Evolutionary conservation across 306 rosid genomes (phyloP).

Genomic region (Quillaja saponaria): DNA sequence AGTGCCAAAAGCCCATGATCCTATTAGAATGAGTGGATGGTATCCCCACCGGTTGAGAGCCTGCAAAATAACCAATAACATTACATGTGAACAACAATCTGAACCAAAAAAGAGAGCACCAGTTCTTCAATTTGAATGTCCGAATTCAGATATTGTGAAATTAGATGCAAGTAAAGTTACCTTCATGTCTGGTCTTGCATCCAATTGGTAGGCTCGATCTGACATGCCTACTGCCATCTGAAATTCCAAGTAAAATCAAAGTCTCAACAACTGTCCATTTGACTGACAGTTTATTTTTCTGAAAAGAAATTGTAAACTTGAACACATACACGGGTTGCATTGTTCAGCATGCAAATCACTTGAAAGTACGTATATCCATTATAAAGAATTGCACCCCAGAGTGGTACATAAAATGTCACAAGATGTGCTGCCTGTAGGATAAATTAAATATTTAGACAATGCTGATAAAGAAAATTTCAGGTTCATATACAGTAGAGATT

Average conservation of each 20-base stretch:
- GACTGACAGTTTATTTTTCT: slow-evolving; percentile 11
- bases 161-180: slow-evolving; percentile 38
- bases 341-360: slow-evolving; percentile 97
- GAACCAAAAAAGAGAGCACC: no score
- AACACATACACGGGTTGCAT: slow-evolving; percentile 89
- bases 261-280: slow-evolving; percentile 28
- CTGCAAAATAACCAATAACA: slow-evolving; percentile 39
- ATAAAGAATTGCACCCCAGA: slow-evolving; percentile 98
- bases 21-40: slow-evolving; percentile 94
- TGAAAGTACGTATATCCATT: slow-evolving; percentile 88
- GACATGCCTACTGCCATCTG: slow-evolving; percentile 99
- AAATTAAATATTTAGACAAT: slow-evolving; percentile 20
- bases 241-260: slow-evolving; percentile 38
- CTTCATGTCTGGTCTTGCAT: slow-evolving; percentile 87
- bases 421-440: slow-evolving; percentile 84
- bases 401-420: slow-evolving; percentile 88
- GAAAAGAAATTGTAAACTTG: slow-evolving; percentile 18
- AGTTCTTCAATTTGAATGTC: no score
- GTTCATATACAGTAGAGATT: no score
- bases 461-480: background rate
- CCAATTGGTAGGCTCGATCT: slow-evolving; percentile 63
- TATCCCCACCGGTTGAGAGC: slow-evolving; percentile 94
- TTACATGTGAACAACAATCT: no score
- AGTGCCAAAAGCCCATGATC: slow-evolving; percentile 94
- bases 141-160: slow-evolving; percentile 8